phyloP scores from a whole-genome alignment of 306 rosid genomes.

The Gastrolobium villosum region DNA sequence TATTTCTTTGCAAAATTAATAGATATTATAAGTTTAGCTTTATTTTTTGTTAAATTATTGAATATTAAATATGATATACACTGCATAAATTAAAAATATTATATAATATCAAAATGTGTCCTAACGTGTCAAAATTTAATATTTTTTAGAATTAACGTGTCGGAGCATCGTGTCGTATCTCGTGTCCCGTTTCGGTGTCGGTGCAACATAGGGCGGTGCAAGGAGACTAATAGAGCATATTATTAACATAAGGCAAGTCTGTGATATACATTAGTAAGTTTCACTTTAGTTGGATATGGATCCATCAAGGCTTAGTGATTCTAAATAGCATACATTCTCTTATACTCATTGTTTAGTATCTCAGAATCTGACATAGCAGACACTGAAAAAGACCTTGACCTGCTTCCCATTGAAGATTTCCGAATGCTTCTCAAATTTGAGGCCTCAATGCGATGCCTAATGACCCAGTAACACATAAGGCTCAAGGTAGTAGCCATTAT shows the following conservation, averaged over 20 bases:
- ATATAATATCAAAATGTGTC: too few relatives aligned
- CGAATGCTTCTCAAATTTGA: conserved; percentile 74
- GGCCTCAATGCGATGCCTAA: conserved; percentile 84
- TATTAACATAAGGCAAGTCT: not conserved
- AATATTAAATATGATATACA: too few relatives aligned
- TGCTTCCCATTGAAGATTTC: conserved; percentile 76
- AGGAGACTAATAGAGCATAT: not conserved
- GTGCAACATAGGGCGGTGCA: too few relatives aligned
- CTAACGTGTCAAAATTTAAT: too few relatives aligned
- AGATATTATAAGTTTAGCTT: too few relatives aligned
- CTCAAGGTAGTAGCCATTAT: conserved; percentile 93
- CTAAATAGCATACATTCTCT: conserved; percentile 86
- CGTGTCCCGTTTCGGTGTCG: too few relatives aligned
- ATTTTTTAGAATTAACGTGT: too few relatives aligned
- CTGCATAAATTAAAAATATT: too few relatives aligned
- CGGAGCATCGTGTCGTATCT: too few relatives aligned
- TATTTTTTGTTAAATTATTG: too few relatives aligned
- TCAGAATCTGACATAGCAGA: conserved; percentile 86
- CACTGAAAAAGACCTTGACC: conserved; percentile 71
- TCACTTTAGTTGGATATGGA: conserved; percentile 9
- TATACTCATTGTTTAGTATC: conserved; percentile 71
- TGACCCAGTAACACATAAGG: conserved; percentile 85
- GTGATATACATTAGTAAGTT: not conserved
- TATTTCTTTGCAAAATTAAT: too few relatives aligned
- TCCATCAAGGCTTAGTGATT: conserved; percentile 20